Evolutionary conservation across 768 basidiomycete species (phyloP), one percentile per base, ranked within the genome.

Genomic region (Trametes coccinea): DNA sequence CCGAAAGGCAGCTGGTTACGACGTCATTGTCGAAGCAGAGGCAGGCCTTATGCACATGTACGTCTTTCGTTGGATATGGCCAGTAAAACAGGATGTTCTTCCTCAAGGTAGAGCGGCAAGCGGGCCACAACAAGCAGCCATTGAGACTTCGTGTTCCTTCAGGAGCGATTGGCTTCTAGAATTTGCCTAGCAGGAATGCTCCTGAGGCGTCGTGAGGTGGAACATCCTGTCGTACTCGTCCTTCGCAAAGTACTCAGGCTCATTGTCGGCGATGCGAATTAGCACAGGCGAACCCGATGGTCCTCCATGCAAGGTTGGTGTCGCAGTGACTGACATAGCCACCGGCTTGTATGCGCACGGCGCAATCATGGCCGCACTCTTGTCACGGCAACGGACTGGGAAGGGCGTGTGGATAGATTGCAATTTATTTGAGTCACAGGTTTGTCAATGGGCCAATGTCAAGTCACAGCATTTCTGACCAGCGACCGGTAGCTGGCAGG

Each of bases 41-140:
- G 93, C 95, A 37, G 96, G 95, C 9, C 76, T 96, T 53, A 95
- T 95, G 93, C 92, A 95, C 73, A 95, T 95, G 89, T 92, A 78
- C 48, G 65, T 30, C 39, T 71, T 57, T 56, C 57, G n/a, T 22
- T 22, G 22, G 22, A 22, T 22, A 22, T 22, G 22, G 22, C 22
- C 22, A 22, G 22, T 22, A 22, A 22, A 22, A 22, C 22, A 22
- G 22, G 22, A 22, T 22, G 22, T 22, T 22, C 22, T 22, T 22
- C 22, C 22, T 22, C 22, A 22, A 22, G 22, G 22, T 22, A 22
- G 22, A 22, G 22, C 22, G 22, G 22, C 22, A 22, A 22, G 22
- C 22, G 22, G 22, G 22, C 22, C 22, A 22, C 22, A 22, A 22
- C 22, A 22, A 22, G 22, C 22, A 22, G 22, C 22, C 22, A 22